Conservation (phyloP, 2,329 filamentous ascomycete genomes). For the Stagonosporopsis chrysanthemi region DNA sequence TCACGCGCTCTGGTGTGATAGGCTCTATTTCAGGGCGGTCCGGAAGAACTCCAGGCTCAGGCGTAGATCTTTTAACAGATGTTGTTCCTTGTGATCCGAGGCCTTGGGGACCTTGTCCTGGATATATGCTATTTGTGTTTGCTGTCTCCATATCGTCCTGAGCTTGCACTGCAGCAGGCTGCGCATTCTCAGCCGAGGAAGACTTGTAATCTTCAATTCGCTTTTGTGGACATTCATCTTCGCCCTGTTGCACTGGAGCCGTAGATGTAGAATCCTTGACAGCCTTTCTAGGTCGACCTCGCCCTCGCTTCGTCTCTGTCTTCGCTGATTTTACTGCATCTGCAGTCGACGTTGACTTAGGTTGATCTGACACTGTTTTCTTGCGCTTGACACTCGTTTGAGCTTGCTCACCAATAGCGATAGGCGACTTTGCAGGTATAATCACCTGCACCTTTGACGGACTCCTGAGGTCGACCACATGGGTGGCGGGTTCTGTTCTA, state of each 20-base stretch:
- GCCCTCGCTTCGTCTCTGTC: conserved; percentile 38
- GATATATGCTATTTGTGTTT: background rate
- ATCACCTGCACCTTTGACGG: conserved; percentile 36
- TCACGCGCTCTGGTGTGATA: conserved; percentile 20
- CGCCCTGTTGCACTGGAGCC: conserved; percentile 10
- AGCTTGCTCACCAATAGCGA: conserved; percentile 4
- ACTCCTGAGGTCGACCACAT: conserved; percentile 11
- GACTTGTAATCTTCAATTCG: background rate
- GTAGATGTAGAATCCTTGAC: conserved; percentile 4
- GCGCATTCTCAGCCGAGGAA: background rate
- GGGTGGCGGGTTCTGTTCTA: background rate
- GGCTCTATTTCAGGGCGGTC: conserved; percentile 27
- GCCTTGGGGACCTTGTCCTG: background rate
- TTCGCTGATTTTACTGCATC: conserved; percentile 1
- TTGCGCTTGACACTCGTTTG: conserved; percentile 33
- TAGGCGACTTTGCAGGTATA: conserved; percentile 28
- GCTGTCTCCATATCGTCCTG: background rate
- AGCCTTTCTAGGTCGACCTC: conserved; percentile 44
- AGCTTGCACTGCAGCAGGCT: background rate
- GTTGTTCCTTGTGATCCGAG: background rate
- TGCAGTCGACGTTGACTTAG: conserved; percentile 7
- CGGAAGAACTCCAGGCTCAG: conserved; percentile 3
- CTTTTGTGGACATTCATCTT: background rate
- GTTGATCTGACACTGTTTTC: conserved; percentile 29
- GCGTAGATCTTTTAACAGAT: background rate